phyloP scores from a whole-genome alignment of 768 basidiomycete genomes.

The Naganishia friedmannii region DNA sequence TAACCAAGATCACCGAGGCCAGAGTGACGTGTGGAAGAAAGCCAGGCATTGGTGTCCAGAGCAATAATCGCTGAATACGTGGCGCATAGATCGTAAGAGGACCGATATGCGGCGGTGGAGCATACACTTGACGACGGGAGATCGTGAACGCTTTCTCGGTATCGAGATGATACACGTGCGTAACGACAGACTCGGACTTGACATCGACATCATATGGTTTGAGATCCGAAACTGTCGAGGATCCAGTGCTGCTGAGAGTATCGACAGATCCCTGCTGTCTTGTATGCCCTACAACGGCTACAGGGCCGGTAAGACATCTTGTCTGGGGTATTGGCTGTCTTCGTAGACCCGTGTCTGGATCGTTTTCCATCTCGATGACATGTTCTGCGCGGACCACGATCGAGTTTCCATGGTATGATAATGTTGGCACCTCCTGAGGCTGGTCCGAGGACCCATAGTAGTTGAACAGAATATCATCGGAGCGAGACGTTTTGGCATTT shows the following conservation, averaged over 20 bases:
- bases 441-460: slow-evolving; percentile 15
- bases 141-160: background rate
- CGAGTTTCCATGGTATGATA: slow-evolving; percentile 4
- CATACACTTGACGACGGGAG: background rate
- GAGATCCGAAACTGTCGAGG: background rate
- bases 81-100: background rate
- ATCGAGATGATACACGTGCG: background rate
- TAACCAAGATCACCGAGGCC: slow-evolving; percentile 35
- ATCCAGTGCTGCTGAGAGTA: background rate
- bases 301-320: slow-evolving; percentile 10
- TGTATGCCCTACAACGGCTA: background rate
- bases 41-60: slow-evolving; percentile 37
- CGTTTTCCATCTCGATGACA: background rate
- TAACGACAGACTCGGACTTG: background rate
- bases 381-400: slow-evolving; percentile 18
- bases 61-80: slow-evolving; percentile 20
- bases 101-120: slow-evolving; percentile 18
- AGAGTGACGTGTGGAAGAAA: slow-evolving; percentile 40
- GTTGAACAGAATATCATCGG: slow-evolving; percentile 18
- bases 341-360: background rate
- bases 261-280: slow-evolving; percentile 1
- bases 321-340: background rate
- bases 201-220: background rate
- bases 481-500: background rate
- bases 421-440: slow-evolving; percentile 1